Conservation (phyloP, 176 grass and related monocot species). For the Echinochloa phyllopogon region DNA sequence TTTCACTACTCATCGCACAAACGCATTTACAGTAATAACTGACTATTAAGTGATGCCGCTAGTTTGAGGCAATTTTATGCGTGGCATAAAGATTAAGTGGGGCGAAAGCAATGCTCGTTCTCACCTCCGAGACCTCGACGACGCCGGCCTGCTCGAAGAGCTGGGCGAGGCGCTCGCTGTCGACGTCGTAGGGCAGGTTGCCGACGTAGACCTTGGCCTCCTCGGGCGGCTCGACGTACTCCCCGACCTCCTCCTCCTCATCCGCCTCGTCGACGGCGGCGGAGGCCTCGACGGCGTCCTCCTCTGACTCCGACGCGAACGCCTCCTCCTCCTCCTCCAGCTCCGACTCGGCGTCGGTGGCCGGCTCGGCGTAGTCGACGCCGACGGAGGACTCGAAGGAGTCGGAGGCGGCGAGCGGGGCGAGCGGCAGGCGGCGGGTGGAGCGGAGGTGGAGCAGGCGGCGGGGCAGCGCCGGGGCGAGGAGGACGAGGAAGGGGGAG, state of each 20-base stretch:
- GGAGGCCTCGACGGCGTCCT: neutral
- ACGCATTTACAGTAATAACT: neutral
- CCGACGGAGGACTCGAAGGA: conserved; percentile 31
- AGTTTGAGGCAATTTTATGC: neutral
- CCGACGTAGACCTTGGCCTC: conserved; percentile 92
- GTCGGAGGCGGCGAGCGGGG: conserved; percentile 41
- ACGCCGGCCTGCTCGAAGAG: conserved; percentile 81
- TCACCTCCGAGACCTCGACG: conserved; percentile 88
- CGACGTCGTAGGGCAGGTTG: conserved; percentile 83
- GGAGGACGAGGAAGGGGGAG: conserved; percentile 42
- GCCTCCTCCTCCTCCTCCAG: conserved; percentile 41
- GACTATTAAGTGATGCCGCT: neutral
- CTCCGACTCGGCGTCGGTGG: neutral
- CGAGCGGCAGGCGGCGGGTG: conserved; percentile 41
- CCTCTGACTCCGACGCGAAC: conserved; percentile 42
- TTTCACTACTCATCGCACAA: neutral
- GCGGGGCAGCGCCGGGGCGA: conserved; percentile 5
- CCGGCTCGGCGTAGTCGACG: conserved; percentile 34
- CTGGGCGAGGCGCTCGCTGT: conserved; percentile 81
- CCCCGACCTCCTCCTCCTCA: conserved; percentile 40
- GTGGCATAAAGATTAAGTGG: neutral
- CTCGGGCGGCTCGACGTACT: conserved; percentile 48
- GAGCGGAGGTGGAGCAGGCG: conserved; percentile 33
- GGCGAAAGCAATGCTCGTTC: neutral
- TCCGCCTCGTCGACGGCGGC: neutral